phyloP scores from a whole-genome alignment of 352 stramenopile genomes.

The Globisporangium alternatum region DNA sequence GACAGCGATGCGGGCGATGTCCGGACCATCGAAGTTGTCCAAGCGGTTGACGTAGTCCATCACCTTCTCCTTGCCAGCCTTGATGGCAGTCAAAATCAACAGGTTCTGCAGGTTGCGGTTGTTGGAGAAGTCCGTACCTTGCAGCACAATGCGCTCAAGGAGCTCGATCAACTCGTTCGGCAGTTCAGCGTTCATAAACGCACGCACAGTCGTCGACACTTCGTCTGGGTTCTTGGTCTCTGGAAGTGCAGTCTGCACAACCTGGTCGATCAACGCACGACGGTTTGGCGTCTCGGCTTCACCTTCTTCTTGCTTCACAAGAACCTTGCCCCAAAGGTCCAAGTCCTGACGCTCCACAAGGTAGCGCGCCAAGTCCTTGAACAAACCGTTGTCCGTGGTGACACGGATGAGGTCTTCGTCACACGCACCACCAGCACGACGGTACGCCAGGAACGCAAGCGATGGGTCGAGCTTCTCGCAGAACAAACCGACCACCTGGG shows the following conservation, averaged over 20 bases:
- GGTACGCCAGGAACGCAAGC: slow-evolving; percentile 99
- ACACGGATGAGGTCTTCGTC: slow-evolving; percentile 99
- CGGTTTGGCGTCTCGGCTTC: slow-evolving; percentile 90
- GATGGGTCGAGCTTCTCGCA: slow-evolving; percentile 99
- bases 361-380: slow-evolving; percentile 99
- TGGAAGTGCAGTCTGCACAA: slow-evolving; percentile 99
- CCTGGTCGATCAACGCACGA: slow-evolving; percentile 97
- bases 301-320: slow-evolving; percentile 90
- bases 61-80: slow-evolving; percentile 97
- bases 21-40: slow-evolving; percentile 99
- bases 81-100: slow-evolving; percentile 99
- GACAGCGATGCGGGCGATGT: slow-evolving; percentile 99
- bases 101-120: slow-evolving; percentile 99
- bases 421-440: slow-evolving; percentile 96
- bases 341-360: slow-evolving; percentile 98
- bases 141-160: slow-evolving; percentile 99
- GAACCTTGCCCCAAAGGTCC: slow-evolving; percentile 98
- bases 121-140: slow-evolving; percentile 99
- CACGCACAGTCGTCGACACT: slow-evolving; percentile 99
- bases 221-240: slow-evolving; percentile 99
- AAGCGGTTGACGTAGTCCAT: slow-evolving; percentile 99
- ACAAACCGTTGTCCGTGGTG: slow-evolving; percentile 98
- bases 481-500: slow-evolving; percentile 98
- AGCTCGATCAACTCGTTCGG: slow-evolving; percentile 99
- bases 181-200: slow-evolving; percentile 99